Evolutionary conservation across 176 grass and related monocot genomes (phyloP).

Genomic region (Raddia guianensis): DNA sequence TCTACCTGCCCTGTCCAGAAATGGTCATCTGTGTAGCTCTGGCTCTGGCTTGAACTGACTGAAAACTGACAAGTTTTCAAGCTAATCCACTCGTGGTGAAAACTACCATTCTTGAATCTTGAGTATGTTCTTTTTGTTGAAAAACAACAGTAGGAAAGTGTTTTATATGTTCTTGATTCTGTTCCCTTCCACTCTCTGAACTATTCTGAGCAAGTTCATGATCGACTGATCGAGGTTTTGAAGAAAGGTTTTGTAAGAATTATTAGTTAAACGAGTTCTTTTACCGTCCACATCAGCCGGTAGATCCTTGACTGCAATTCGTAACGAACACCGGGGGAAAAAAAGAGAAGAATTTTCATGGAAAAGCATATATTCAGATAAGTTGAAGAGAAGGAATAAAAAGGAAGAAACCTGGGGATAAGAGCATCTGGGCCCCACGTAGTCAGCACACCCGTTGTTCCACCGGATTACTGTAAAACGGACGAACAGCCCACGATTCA

Average conservation of each 20-base stretch:
- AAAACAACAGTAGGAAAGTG: too few relatives aligned
- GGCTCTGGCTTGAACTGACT: background rate
- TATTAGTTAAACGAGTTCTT: too few relatives aligned
- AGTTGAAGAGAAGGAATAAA: background rate
- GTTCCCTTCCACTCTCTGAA: background rate
- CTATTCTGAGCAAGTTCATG: background rate
- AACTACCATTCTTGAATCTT: background rate
- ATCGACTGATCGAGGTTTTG: background rate
- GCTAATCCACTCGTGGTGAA: background rate
- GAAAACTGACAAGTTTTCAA: too few relatives aligned
- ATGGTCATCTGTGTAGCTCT: background rate
- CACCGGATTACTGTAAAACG: too few relatives aligned
- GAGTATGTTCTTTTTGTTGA: too few relatives aligned
- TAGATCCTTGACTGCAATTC: background rate
- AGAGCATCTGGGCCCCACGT: too few relatives aligned
- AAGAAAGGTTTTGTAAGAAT: too few relatives aligned
- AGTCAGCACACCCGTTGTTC: too few relatives aligned
- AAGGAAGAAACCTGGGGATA: too few relatives aligned
- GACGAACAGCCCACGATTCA: too few relatives aligned
- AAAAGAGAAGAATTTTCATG: too few relatives aligned
- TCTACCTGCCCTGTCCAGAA: background rate
- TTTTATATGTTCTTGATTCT: background rate
- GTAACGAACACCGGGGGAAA: background rate
- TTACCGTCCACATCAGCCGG: background rate
- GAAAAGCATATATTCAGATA: background rate